Evolutionary conservation across 352 stramenopile species (phyloP).

Genomic region (Phytophthora ramorum): DNA sequence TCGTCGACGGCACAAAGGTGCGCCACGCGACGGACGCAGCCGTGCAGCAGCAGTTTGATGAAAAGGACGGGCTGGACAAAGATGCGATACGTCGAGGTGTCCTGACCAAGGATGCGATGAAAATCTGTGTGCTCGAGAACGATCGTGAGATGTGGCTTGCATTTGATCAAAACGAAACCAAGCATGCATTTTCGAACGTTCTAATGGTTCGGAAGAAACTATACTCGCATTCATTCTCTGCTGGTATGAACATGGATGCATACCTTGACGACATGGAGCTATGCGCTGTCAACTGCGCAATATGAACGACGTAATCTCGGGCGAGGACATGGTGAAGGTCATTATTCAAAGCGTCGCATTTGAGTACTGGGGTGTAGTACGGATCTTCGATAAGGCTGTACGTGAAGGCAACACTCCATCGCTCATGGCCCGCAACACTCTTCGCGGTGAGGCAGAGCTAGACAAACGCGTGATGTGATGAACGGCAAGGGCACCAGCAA

Average conservation of each 20-base stretch:
- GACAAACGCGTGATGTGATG: neutral
- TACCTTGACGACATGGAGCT: neutral
- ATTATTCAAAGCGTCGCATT: neutral
- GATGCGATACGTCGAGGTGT: neutral
- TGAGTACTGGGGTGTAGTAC: neutral
- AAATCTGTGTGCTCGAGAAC: neutral
- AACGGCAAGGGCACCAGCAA: neutral
- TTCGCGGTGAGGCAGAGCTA: neutral
- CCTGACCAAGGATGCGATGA: neutral
- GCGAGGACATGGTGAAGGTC: slow-evolving; percentile 1
- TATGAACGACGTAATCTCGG: neutral
- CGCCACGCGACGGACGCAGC: neutral
- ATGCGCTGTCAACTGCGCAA: neutral
- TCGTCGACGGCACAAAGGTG: neutral
- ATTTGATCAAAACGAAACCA: slow-evolving; percentile 7
- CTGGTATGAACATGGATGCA: neutral
- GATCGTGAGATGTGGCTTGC: slow-evolving; percentile 8
- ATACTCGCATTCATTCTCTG: neutral
- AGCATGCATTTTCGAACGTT: neutral
- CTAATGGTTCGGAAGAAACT: neutral
- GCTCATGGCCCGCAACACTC: neutral
- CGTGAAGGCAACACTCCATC: neutral
- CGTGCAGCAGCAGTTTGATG: neutral
- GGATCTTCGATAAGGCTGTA: neutral
- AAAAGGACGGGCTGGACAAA: neutral